These are phyloP conservation scores for Xerocomus brunneocitrinus DNA, from an alignment of 768 basidiomycete species.

Conservation along the genomic window DNA sequence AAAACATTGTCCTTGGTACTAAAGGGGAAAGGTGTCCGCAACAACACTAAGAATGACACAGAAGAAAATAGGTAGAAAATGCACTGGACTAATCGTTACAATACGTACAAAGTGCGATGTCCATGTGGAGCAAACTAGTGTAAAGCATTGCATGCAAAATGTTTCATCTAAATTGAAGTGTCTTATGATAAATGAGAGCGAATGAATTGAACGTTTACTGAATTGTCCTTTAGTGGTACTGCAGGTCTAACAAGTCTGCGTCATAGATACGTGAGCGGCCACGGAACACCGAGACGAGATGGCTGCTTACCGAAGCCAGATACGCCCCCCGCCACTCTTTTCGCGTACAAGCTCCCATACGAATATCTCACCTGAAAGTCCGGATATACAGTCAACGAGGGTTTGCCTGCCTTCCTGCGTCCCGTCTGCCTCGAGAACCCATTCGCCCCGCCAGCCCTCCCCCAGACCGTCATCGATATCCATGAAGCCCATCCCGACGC, in stretches of 20 bases:
- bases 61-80: conserved; percentile 2
- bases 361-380: conserved; percentile 31
- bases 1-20: conserved; percentile 1
- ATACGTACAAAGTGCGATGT: conserved; percentile 18
- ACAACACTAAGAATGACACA: conserved; percentile 16
- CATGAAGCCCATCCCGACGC: conserved; percentile 35
- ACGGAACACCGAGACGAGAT: not conserved
- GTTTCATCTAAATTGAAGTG: conserved; percentile 16
- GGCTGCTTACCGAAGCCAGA: conserved; percentile 60
- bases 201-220: conserved; percentile 15
- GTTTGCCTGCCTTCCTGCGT: conserved; percentile 59
- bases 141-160: conserved; percentile 6
- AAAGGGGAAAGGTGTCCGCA: conserved; percentile 6
- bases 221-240: conserved; percentile 20
- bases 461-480: conserved; percentile 42
- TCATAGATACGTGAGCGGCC: not conserved
- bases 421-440: conserved; percentile 77
- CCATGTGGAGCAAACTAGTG: conserved; percentile 1
- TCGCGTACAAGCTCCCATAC: conserved; percentile 59
- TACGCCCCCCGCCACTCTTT: conserved; percentile 51
- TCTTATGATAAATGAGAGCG: conserved; percentile 19
- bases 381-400: conserved; percentile 50
- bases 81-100: conserved; percentile 4
- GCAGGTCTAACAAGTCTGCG: conserved; percentile 22
- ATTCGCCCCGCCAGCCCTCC: conserved; percentile 71